Percentiles rank a stretch among this genome's conserved stretches.
Evolutionary conservation across 2,329 filamentous ascomycete genomes (phyloP).

Genomic region (Pseudopithomyces chartarum): DNA sequence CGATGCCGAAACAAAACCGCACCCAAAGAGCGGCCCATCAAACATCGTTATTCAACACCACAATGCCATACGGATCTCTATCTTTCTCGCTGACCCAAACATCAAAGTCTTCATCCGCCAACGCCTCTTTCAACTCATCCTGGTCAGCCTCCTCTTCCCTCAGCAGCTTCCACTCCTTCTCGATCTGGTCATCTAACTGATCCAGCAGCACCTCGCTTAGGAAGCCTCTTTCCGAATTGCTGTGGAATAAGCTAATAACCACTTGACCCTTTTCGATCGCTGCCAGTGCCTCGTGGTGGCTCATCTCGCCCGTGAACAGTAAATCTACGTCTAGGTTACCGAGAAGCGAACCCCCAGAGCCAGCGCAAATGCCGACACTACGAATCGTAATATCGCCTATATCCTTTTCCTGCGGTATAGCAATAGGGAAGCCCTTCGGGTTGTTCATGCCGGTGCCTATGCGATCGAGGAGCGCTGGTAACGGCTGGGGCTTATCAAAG

Average conservation of each 20-base stretch:
- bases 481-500: constrained; percentile 57
- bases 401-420: constrained; percentile 63
- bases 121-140: constrained; percentile 52
- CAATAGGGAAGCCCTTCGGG: constrained; percentile 67
- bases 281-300: constrained; percentile 87
- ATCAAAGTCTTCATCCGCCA: constrained; percentile 59
- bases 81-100: constrained; percentile 81
- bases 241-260: constrained; percentile 87
- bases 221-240: constrained; percentile 88
- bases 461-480: constrained; percentile 64
- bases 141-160: constrained; percentile 49
- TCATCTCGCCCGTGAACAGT: constrained; percentile 89
- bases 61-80: constrained; percentile 84
- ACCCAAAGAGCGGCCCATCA: constrained; percentile 5
- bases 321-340: constrained; percentile 73
- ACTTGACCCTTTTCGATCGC: constrained; percentile 82
- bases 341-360: constrained; percentile 80
- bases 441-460: constrained; percentile 68
- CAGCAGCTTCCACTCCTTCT: constrained; percentile 58
- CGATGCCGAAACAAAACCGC: no score
- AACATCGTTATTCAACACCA: constrained; percentile 34
- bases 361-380: constrained; percentile 85
- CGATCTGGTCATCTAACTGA: constrained; percentile 66
- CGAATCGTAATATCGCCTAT: constrained; percentile 63
- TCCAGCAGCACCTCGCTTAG: constrained; percentile 71